A percentile compares a stretch with the other conserved stretches of the same genome.
phyloP scores from a whole-genome alignment of 2,329 filamentous ascomycete species.

The Lasiodiplodia sp. region DNA sequence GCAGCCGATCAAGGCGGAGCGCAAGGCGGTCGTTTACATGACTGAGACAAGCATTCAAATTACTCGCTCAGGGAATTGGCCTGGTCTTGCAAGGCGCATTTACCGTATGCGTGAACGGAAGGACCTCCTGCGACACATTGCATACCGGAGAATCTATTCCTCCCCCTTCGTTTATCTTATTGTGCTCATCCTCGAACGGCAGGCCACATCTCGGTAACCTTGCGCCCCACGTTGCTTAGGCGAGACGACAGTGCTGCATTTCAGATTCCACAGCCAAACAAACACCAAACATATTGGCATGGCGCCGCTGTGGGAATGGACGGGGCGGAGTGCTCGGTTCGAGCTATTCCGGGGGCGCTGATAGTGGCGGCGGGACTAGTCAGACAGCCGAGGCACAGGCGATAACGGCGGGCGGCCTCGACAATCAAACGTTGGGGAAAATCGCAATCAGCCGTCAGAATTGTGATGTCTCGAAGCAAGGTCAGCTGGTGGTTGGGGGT shows the following conservation, averaged over 20 bases:
- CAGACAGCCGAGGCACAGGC: not conserved
- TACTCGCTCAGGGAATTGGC: not conserved
- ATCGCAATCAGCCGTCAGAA: not conserved
- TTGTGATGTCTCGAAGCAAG: not conserved
- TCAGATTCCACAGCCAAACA: not conserved
- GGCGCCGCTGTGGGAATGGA: no score
- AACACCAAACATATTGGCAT: not conserved
- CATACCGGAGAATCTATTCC: slow-evolving; percentile 7
- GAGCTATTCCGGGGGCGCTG: slow-evolving; percentile 1
- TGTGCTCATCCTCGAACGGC: slow-evolving; percentile 15
- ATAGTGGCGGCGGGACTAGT: slow-evolving; percentile 10
- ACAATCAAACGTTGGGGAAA: not conserved
- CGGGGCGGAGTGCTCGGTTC: not conserved
- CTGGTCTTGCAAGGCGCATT: not conserved
- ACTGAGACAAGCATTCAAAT: not conserved
- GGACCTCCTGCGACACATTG: slow-evolving; percentile 9
- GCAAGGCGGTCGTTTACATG: no score
- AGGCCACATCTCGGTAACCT: slow-evolving; percentile 5
- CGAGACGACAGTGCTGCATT: not conserved
- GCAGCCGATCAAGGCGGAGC: not conserved
- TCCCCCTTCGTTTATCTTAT: slow-evolving; percentile 10
- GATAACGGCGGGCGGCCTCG: not conserved
- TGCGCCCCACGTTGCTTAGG: not conserved
- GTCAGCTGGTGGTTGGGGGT: not conserved
- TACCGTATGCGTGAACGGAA: not conserved